Percentiles rank a stretch among this genome's conserved stretches.
Conservation (phyloP, 1,284 basidiomycete species). For the Leucoagaricus sp. region DNA sequence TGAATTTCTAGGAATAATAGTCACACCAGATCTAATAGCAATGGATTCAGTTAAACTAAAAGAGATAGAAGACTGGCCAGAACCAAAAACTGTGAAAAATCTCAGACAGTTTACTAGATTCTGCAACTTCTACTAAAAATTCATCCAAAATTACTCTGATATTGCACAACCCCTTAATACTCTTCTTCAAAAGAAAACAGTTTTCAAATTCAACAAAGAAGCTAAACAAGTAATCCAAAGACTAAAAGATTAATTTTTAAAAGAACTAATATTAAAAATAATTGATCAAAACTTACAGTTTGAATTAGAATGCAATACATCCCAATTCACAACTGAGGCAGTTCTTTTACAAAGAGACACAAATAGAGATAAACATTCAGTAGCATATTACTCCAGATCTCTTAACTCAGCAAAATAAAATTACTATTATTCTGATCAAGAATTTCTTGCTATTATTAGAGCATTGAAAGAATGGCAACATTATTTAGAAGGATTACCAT, state of each 20-base stretch:
- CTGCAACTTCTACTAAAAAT: too few species aligned
- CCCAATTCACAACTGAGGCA: constrained; percentile 24
- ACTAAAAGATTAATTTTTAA: constrained; percentile 21
- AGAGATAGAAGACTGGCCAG: constrained; percentile 23
- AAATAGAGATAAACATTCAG: constrained; percentile 28
- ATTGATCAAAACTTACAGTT: constrained; percentile 22
- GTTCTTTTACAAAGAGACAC: too few species aligned
- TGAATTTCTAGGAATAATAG: constrained; percentile 25
- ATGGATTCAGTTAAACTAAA: constrained; percentile 22
- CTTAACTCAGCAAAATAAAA: not conserved
- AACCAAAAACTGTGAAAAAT: constrained; percentile 20
- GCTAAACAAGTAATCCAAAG: constrained; percentile 21
- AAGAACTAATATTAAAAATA: constrained; percentile 22
- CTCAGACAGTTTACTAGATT: constrained; percentile 28
- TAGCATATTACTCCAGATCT: constrained; percentile 27
- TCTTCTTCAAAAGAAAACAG: constrained; percentile 18
- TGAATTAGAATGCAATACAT: constrained; percentile 21
- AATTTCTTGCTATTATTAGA: constrained; percentile 43
- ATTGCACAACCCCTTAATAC: constrained; percentile 25
- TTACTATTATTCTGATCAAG: too few species aligned
- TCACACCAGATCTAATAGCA: constrained; percentile 16
- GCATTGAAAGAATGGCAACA: constrained; percentile 38
- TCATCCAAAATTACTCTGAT: constrained; percentile 27
- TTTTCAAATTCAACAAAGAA: constrained; percentile 21
- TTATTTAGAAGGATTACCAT: constrained; percentile 29